Conservation (phyloP, 352 stramenopile genomes). For the Pythium brachiatum region DNA sequence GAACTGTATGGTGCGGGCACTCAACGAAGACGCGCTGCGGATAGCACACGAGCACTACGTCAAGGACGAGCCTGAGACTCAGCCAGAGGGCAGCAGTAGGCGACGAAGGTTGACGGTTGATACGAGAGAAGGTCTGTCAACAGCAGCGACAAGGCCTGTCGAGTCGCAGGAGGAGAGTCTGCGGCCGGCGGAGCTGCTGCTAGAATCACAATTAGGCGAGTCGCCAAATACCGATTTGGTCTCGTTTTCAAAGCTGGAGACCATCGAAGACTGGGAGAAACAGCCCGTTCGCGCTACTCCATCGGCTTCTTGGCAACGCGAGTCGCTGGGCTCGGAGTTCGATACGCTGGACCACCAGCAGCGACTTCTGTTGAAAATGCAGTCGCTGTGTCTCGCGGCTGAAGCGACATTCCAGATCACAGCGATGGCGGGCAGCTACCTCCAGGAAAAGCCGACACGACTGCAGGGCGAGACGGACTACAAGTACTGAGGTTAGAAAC, state of each 20-base stretch:
- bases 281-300: not conserved
- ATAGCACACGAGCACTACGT: conserved; percentile 16
- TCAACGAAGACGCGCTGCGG: conserved; percentile 5
- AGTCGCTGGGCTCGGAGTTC: not conserved
- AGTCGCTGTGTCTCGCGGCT: conserved; percentile 10
- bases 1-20: conserved; percentile 9
- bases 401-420: conserved; percentile 20
- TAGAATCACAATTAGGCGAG: not conserved
- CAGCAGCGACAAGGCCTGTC: not conserved
- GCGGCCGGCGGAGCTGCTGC: not conserved
- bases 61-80: too few species aligned
- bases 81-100: too few species aligned
- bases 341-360: conserved; percentile 4
- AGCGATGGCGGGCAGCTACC: not conserved
- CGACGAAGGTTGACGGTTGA: not conserved
- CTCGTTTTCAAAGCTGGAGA: not conserved
- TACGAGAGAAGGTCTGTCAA: not conserved
- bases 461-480: not conserved
- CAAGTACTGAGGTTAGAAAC: not conserved
- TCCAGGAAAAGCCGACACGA: not conserved
- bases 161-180: not conserved
- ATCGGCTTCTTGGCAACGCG: not conserved
- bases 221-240: not conserved
- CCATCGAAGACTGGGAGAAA: conserved; percentile 5
- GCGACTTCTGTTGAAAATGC: conserved; percentile 1